phyloP scores from a whole-genome alignment of 2,329 filamentous ascomycete species.

The Xylogone sp. region DNA sequence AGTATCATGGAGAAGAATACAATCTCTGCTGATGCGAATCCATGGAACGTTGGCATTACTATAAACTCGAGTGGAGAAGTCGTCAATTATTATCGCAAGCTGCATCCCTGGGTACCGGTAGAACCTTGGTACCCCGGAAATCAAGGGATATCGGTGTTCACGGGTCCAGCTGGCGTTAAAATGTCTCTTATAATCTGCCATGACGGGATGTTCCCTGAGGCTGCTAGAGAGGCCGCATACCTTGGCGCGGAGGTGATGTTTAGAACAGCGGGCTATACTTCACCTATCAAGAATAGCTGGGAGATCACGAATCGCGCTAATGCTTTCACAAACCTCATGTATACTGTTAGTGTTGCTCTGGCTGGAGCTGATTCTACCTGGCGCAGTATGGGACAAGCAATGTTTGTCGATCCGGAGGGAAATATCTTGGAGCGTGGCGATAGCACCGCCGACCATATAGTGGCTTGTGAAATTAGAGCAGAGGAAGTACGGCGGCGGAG shows the following conservation, averaged over 20 bases:
- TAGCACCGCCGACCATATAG: slow-evolving; percentile 3
- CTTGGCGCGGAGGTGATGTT: slow-evolving; percentile 4
- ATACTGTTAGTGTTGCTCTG: slow-evolving; percentile 4
- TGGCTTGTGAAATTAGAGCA: slow-evolving; percentile 3
- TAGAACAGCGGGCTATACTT: slow-evolving; percentile 6
- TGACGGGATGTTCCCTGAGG: slow-evolving; percentile 6
- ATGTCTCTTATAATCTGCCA: slow-evolving; percentile 7
- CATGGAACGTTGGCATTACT: slow-evolving; percentile 5
- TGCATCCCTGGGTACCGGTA: slow-evolving; percentile 5
- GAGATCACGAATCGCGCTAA: slow-evolving; percentile 6
- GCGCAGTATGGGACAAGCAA: slow-evolving; percentile 2
- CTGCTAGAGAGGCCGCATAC: slow-evolving; percentile 5
- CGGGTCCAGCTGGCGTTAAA: slow-evolving; percentile 2
- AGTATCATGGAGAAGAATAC: slow-evolving; percentile 24
- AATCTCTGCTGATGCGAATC: slow-evolving; percentile 2
- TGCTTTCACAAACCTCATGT: slow-evolving; percentile 6
- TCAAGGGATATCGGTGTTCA: slow-evolving; percentile 4
- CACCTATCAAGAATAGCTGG: slow-evolving; percentile 4
- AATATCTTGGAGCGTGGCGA: slow-evolving; percentile 2
- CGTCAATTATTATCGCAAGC: slow-evolving; percentile 5
- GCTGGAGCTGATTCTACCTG: slow-evolving; percentile 4
- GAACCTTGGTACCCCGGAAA: slow-evolving; percentile 7
- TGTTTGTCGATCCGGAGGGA: slow-evolving; percentile 6
- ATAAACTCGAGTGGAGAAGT: slow-evolving; percentile 4
- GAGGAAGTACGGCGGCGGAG: slow-evolving; percentile 1